phyloP scores from a whole-genome alignment of 495 filamentous ascomycete genomes.

The Rhizodiscina lignyota region DNA sequence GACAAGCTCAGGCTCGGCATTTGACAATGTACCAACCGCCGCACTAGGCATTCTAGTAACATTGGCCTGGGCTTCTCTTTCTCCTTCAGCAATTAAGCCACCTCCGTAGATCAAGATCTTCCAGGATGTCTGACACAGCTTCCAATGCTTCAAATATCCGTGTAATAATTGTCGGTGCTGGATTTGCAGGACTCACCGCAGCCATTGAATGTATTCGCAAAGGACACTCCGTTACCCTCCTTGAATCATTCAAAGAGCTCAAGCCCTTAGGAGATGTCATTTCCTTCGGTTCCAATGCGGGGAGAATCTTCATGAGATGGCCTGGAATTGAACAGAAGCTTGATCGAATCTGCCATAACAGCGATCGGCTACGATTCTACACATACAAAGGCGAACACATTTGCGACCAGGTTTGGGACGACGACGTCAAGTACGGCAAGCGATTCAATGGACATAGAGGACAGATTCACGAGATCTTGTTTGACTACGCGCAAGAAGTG shows the following conservation, averaged over 20 bases:
- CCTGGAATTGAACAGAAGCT: slow-evolving; percentile 33
- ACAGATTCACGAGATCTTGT: slow-evolving; percentile 44
- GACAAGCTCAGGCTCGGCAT: no score
- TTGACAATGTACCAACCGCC: no score
- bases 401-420: slow-evolving; percentile 18
- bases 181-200: slow-evolving; percentile 45
- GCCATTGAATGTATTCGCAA: slow-evolving; percentile 49
- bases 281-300: slow-evolving; percentile 29
- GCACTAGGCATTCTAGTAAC: no score
- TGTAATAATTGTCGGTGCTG: slow-evolving; percentile 43
- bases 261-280: slow-evolving; percentile 40
- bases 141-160: no score
- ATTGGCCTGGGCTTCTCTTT: no score
- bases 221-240: slow-evolving; percentile 40
- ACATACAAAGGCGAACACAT: slow-evolving; percentile 26
- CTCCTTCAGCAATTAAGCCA: no score
- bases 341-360: slow-evolving; percentile 28
- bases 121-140: no score
- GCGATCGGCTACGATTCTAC: slow-evolving; percentile 23
- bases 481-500: slow-evolving; percentile 34
- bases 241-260: slow-evolving; percentile 20
- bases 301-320: slow-evolving; percentile 37
- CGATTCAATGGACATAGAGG: slow-evolving; percentile 45
- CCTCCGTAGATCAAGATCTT: no score
- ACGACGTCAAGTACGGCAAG: slow-evolving; percentile 24